Percentiles rank a stretch among this genome's conserved stretches.
Evolutionary conservation across 441 rosid genomes (phyloP).

Genomic region (Metrosideros polymorpha): DNA sequence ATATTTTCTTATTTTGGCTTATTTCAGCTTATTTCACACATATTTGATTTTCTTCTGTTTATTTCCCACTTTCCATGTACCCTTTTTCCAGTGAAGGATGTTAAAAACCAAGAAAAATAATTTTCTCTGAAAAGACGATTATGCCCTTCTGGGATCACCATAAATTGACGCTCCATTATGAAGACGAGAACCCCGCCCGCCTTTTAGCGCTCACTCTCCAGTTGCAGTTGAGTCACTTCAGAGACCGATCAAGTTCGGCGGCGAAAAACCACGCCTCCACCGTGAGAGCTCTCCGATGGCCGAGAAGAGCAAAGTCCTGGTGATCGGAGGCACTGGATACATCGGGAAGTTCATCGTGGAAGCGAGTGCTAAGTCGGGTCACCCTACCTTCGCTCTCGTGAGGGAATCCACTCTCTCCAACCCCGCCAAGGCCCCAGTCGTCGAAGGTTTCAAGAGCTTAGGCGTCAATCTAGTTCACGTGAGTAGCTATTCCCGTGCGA

Average conservation of each 20-base stretch:
- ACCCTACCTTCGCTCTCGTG: constrained; percentile 32
- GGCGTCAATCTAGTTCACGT: constrained; percentile 18
- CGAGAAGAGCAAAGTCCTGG: constrained; percentile 19
- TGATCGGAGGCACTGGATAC: constrained; percentile 40
- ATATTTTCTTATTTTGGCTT: background rate
- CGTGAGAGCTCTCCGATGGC: constrained; percentile 1
- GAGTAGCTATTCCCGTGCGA: background rate
- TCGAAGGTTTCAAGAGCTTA: constrained; percentile 18
- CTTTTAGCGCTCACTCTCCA: background rate
- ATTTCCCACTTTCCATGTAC: background rate
- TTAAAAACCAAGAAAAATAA: background rate
- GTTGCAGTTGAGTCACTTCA: background rate
- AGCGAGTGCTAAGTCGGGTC: constrained; percentile 35
- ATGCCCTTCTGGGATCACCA: background rate
- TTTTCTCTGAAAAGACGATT: background rate
- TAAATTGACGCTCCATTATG: background rate
- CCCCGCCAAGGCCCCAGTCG: constrained; percentile 14
- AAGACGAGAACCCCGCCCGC: background rate
- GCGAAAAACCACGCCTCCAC: background rate
- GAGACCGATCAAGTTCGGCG: background rate
- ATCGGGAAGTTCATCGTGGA: constrained; percentile 39
- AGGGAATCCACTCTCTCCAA: constrained; percentile 28
- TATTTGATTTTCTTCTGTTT: background rate
- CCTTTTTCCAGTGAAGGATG: background rate
- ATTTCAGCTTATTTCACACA: background rate